Base-by-base conservation (phyloP, 768 basidiomycete genomes). In the Panaeolus papilionaceus region DNA sequence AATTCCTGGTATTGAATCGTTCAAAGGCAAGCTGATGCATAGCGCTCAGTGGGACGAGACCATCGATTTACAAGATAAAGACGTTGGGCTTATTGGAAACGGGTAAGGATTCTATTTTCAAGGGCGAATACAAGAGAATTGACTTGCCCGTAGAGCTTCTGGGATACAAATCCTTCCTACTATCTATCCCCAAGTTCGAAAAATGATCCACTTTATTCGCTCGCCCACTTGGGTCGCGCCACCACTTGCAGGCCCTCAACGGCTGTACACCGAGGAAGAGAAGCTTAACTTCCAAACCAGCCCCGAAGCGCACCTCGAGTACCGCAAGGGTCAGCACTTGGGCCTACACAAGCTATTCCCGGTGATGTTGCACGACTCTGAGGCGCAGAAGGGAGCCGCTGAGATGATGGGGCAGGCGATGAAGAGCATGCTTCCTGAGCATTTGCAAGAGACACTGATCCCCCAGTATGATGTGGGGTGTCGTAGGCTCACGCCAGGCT, bases 401-500 rank as follows among this genome's bases (percentile, higher is more conserved):
- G 68, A 64, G 11, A 68, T 64, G 8, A 76, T 83, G 71, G 70
- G 69, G 6, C 72, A 72, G 23, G 70, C 76, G 58, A 87, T 88
- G 85, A 73, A 77, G 42, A 76, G 78, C 63, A 82, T 80, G 66
- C 76, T 89, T 16, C 49, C 67, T 11, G 79, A 78, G 26, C 77
- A 80, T 67, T 81, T 78, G 65, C 83, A 88, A 39, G 79, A 80
- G 18, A 81, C 81, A 18, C 54, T 80, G 37, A 77, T 80, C n/a
- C 80, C 79, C 0, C 70, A 66, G 20, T 81, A 76, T 69, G 73
- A 71, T 9, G 75, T 80, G 2, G 79, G 80, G 2, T 81, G 80
- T 63, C 68, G 78, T 10, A 70, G 80, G 62, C 72, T 80, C 4
- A 80, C 79, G 10, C 79, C 79, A 6, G 79, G 79, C 0, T 70